Percentiles rank a stretch among this genome's conserved stretches.
phyloP scores from a whole-genome alignment of 129 eudicot species.

The Kitagawia praeruptora region DNA sequence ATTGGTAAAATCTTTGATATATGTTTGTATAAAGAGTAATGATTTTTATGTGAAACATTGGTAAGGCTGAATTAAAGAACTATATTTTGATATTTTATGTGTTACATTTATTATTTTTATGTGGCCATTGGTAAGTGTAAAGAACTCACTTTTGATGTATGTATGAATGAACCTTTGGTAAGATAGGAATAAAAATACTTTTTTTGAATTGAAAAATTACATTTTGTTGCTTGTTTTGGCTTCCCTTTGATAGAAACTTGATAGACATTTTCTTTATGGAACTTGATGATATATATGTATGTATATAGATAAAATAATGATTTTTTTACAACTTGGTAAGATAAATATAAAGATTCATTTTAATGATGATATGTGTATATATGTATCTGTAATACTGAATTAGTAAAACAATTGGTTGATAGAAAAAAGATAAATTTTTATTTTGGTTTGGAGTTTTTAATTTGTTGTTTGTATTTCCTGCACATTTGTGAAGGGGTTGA shows the following conservation, averaged over 20 bases:
- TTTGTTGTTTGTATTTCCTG: not conserved
- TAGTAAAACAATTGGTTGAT: not conserved
- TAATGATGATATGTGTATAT: not conserved
- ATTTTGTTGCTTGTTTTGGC: not conserved
- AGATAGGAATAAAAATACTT: not conserved
- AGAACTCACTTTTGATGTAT: not conserved
- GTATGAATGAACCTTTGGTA: not conserved
- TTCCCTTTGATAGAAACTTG: not conserved
- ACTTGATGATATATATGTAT: not conserved
- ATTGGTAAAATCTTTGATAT: no score
- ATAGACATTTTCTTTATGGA: no score
- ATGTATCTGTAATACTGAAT: not conserved
- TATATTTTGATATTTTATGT: not conserved
- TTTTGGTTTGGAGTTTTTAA: not conserved
- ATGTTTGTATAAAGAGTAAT: no score
- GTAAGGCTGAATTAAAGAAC: no score
- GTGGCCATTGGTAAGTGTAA: not conserved
- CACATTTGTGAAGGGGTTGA: slow-evolving; percentile 15
- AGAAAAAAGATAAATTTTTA: not conserved
- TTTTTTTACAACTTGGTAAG: not conserved
- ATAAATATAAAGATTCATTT: not conserved
- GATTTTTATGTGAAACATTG: no score
- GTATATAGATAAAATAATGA: not conserved
- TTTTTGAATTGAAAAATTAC: not conserved
- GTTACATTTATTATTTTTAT: no score